Percentiles rank a stretch among this genome's conserved stretches.
These are phyloP conservation scores for Ocimum tenuiflorum DNA, from an alignment of 257 asterid genomes.

Conservation along the genomic window DNA sequence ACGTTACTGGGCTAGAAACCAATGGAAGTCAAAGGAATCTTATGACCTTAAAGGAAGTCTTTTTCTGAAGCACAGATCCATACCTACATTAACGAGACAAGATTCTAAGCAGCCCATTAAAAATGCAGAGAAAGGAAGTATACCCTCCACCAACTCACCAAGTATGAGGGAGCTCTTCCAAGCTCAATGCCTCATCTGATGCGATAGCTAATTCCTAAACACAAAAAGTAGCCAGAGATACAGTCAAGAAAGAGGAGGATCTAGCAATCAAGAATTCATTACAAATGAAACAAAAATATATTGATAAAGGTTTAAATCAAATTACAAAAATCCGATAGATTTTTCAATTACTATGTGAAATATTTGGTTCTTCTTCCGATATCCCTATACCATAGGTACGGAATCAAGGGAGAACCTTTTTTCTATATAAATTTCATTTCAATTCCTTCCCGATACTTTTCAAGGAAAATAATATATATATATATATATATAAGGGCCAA, in stretches of 20 bases:
- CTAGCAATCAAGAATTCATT: too few species aligned
- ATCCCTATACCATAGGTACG: too few species aligned
- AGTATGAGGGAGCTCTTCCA: slow-evolving; percentile 93
- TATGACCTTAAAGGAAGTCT: slow-evolving; percentile 90
- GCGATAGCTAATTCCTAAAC: slow-evolving; percentile 82
- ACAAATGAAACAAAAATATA: not conserved
- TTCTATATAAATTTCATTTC: too few species aligned
- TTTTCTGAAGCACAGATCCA: slow-evolving; percentile 77
- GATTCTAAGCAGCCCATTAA: slow-evolving; percentile 14
- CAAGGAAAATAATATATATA: too few species aligned
- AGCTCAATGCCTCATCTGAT: slow-evolving; percentile 98
- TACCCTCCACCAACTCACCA: slow-evolving; percentile 99
- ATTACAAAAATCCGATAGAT: not conserved
- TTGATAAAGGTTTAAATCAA: not conserved
- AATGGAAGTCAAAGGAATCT: not conserved
- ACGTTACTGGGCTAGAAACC: not conserved
- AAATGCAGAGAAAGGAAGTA: slow-evolving; percentile 10
- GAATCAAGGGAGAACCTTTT: too few species aligned
- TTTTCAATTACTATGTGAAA: too few species aligned
- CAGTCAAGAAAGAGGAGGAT: not conserved
- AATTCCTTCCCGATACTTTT: too few species aligned
- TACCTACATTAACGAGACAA: slow-evolving; percentile 43
- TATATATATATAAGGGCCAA: slow-evolving; percentile 89
- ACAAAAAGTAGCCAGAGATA: slow-evolving; percentile 9
- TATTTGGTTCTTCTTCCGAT: too few species aligned